phyloP scores from a whole-genome alignment of 805 yeast genomes.

The Candida lessepsii region DNA sequence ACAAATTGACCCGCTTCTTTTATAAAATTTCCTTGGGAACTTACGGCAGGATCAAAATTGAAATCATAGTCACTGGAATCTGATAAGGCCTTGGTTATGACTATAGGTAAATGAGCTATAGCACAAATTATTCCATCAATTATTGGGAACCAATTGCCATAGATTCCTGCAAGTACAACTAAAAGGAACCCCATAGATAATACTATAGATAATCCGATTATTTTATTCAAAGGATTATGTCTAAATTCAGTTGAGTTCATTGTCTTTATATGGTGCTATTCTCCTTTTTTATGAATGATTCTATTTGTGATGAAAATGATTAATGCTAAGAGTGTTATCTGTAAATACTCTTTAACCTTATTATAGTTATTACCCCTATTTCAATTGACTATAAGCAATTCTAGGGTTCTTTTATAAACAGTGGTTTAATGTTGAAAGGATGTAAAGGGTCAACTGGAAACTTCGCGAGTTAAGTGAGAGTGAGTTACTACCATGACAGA shows the following conservation, averaged over 20 bases:
- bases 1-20: conserved; percentile 77
- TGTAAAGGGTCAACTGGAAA: neutral
- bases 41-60: conserved; percentile 38
- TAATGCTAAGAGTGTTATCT: no score
- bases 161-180: conserved; percentile 82
- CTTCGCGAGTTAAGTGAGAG: conserved; percentile 3
- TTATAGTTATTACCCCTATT: no score
- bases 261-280: neutral
- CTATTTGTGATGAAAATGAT: neutral
- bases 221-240: conserved; percentile 65
- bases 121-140: conserved; percentile 52
- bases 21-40: conserved; percentile 37
- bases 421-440: no score
- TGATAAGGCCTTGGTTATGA: conserved; percentile 30
- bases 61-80: conserved; percentile 41
- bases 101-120: conserved; percentile 40
- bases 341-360: no score
- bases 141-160: conserved; percentile 89
- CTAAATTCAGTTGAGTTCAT: conserved; percentile 28
- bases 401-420: no score
- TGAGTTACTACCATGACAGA: conserved; percentile 3
- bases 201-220: conserved; percentile 71
- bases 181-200: conserved; percentile 87
- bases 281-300: neutral
- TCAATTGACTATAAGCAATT: no score